Evolutionary conservation across 345 rosid species (phyloP), one percentile per base, ranked within the genome.

Genomic region (Pistacia integerrima): DNA sequence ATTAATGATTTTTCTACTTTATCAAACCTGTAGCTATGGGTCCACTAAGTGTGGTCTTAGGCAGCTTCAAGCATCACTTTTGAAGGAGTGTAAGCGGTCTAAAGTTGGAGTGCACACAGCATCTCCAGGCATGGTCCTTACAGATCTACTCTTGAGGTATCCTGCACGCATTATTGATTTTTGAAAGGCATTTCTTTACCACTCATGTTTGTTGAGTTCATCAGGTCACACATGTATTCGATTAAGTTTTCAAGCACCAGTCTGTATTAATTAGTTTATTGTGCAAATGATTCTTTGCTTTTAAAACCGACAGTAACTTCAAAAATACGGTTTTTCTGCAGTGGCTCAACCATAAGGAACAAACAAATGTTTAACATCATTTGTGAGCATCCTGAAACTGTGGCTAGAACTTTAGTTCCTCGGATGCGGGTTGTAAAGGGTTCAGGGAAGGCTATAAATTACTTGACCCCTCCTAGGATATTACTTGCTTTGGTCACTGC

Each of bases 111-210:
- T 93, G 36, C 99, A 95, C 79, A 95, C 94, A 2, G 98, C 99
- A 70, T 95, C 99, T 41, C 99, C 98, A 0, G 98, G 99, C 77
- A 95, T 95, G 98, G 99, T 95, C 78, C 92, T 95, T 48, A 95
- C 98, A 1, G 99, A 95, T 44, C 84, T 95, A 72, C 97, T 95
- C 72, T 82, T 92, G 75, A 95, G 99, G 98, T 93, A 84, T 35
- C 55, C 44, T 56, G 22, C 12, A 44, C 3, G 7, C 60, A 36
- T 79, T 36, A 36, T 8, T 68, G 41, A 48, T 38, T 57, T 55
- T 30, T 63, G 10, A 16, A 1, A 54, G 20, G 20, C 51, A 17
- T 20, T 65, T 33, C n/a, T 38, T 13, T 62, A 52, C n/a, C 22
- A 44, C 46, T 6, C 46, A 41, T 41, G 46, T 41, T 41, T 41